Percentiles rank a stretch among this genome's conserved stretches.
Conservation (phyloP, 108 stramenopile species). For the Pseudonitzschia delicatissima region DNA sequence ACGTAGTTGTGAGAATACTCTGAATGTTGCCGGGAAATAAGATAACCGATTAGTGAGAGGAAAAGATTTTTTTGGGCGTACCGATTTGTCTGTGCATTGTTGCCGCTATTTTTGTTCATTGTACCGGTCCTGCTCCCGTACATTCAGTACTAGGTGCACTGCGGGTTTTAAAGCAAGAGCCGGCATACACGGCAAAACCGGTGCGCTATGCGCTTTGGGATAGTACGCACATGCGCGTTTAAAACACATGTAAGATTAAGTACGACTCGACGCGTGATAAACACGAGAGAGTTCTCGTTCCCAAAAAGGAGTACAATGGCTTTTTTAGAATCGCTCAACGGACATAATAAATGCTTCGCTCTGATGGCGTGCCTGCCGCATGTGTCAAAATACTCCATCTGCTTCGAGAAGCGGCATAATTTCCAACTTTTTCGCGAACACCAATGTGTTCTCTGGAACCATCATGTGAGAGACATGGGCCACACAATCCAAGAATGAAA, state of each 20-base stretch:
- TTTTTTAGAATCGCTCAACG: background rate
- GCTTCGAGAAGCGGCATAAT: too few species aligned
- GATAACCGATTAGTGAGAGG: background rate
- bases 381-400: too few species aligned
- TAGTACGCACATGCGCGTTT: too few species aligned
- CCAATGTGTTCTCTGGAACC: background rate
- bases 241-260: background rate
- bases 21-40: too few species aligned
- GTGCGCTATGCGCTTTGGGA: too few species aligned
- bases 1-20: too few species aligned
- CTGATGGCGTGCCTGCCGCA: background rate
- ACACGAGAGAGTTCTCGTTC: too few species aligned
- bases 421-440: conserved; percentile 1
- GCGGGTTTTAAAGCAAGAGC: conserved; percentile 8
- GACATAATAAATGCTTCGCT: conserved; percentile 1
- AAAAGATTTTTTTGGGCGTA: background rate
- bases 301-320: too few species aligned
- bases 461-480: background rate
- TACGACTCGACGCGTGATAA: conserved; percentile 1
- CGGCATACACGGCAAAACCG: background rate
- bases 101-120: background rate
- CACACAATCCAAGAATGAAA: background rate
- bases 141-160: too few species aligned
- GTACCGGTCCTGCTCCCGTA: background rate
- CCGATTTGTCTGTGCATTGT: background rate